These are phyloP conservation scores for Salisapilia sapeloensis DNA, from an alignment of 352 stramenopile species.

Conservation along the genomic window DNA sequence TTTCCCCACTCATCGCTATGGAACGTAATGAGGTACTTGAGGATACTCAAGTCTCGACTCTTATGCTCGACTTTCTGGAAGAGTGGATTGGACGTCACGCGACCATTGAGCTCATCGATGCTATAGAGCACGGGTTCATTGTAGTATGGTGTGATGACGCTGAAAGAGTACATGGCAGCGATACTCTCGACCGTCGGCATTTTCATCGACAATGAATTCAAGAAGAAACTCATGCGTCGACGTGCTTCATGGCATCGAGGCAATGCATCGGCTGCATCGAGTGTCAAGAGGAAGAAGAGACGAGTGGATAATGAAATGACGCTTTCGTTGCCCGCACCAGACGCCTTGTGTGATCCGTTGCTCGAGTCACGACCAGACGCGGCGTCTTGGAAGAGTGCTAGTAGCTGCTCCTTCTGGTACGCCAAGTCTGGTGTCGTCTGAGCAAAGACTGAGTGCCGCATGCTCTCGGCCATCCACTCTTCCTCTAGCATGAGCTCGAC, in stretches of 20 bases:
- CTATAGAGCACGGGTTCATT: conserved; percentile 79
- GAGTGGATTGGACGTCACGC: conserved; percentile 66
- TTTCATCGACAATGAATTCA: conserved; percentile 80
- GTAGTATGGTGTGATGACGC: conserved; percentile 80
- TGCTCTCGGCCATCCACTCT: conserved; percentile 73
- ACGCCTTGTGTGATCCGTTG: conserved; percentile 20
- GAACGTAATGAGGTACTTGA: conserved; percentile 81
- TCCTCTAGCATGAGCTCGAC: conserved; percentile 76
- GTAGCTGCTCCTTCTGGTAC: conserved; percentile 65
- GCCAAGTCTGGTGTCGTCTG: conserved; percentile 57
- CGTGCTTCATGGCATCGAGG: conserved; percentile 72
- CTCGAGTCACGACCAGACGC: conserved; percentile 30
- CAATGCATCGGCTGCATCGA: conserved; percentile 67
- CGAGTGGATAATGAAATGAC: conserved; percentile 61
- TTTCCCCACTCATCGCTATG: conserved; percentile 80
- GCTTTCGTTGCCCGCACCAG: conserved; percentile 61
- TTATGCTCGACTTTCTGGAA: conserved; percentile 79
- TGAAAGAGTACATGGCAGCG: conserved; percentile 78
- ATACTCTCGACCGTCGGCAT: conserved; percentile 75
- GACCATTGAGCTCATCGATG: conserved; percentile 66
- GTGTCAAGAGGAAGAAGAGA: conserved; percentile 69
- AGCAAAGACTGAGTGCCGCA: conserved; percentile 60
- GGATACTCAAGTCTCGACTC: conserved; percentile 67
- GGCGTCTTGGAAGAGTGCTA: conserved; percentile 57
- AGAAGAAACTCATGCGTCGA: conserved; percentile 81